Percentiles rank a stretch among this genome's conserved stretches.
These are phyloP conservation scores for Chaetomium sp. DNA, from an alignment of 2,329 filamentous ascomycete genomes.

Conservation along the genomic window DNA sequence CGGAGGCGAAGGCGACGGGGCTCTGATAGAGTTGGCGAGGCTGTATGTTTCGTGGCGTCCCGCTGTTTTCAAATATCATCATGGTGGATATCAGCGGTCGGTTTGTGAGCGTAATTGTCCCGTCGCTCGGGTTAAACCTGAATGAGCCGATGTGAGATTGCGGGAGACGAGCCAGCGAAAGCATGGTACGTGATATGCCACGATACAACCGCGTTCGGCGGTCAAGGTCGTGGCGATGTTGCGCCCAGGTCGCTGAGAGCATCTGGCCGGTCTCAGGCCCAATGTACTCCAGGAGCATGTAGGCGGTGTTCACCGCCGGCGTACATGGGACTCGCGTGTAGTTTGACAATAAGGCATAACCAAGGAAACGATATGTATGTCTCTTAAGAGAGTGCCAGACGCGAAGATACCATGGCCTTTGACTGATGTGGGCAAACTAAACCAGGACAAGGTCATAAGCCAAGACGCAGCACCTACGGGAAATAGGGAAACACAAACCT, in stretches of 20 bases:
- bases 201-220: conserved; percentile 27
- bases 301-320: conserved; percentile 11
- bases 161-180: conserved; percentile 27
- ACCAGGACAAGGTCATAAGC: background rate
- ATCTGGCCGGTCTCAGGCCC: conserved; percentile 22
- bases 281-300: conserved; percentile 26
- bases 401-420: background rate
- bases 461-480: background rate
- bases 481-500: background rate
- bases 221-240: conserved; percentile 15
- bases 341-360: background rate
- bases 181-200: conserved; percentile 26
- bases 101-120: conserved; percentile 29
- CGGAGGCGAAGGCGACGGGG: conserved; percentile 25
- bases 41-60: conserved; percentile 27
- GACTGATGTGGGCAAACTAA: background rate
- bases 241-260: conserved; percentile 25
- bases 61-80: conserved; percentile 30
- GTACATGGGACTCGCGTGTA: background rate
- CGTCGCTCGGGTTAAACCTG: conserved; percentile 24
- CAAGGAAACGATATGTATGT: background rate
- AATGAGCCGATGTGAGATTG: conserved; percentile 25
- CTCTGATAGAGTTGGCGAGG: conserved; percentile 27
- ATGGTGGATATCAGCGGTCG: conserved; percentile 30
- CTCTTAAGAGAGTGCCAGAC: background rate